Percentiles rank a stretch among this genome's conserved stretches.
These are phyloP conservation scores for Royoungia palumana DNA, from an alignment of 768 basidiomycete species.

Conservation along the genomic window DNA sequence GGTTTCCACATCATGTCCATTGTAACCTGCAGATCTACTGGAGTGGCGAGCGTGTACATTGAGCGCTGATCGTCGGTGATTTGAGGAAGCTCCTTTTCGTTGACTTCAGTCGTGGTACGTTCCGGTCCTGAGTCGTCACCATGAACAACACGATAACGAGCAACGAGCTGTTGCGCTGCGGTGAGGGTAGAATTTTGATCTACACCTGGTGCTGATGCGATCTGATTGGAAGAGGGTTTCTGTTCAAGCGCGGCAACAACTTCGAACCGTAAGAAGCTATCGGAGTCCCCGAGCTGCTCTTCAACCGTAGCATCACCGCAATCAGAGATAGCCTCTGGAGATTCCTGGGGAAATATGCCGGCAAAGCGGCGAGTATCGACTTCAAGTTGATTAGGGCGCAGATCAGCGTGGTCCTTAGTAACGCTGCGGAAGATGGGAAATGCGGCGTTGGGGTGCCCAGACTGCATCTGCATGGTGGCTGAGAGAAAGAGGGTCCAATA, in stretches of 20 bases:
- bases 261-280: slow-evolving; percentile 11
- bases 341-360: slow-evolving; percentile 16
- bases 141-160: slow-evolving; percentile 17
- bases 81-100: slow-evolving; percentile 16
- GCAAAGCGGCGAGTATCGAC: slow-evolving; percentile 29
- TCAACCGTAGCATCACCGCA: slow-evolving; percentile 9
- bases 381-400: background rate
- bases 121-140: background rate
- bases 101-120: slow-evolving; percentile 1
- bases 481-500: background rate
- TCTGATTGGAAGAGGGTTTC: background rate
- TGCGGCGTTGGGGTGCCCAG: background rate
- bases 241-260: background rate
- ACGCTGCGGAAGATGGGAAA: slow-evolving; percentile 7
- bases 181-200: slow-evolving; percentile 11
- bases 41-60: slow-evolving; percentile 21
- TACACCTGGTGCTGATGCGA: background rate
- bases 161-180: slow-evolving; percentile 21
- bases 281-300: slow-evolving; percentile 9
- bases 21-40: slow-evolving; percentile 8
- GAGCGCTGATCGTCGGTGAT: slow-evolving; percentile 26
- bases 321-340: slow-evolving; percentile 2
- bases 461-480: slow-evolving; percentile 15
- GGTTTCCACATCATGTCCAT: slow-evolving; percentile 34
- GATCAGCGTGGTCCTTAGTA: background rate